Evolutionary conservation across 2,329 filamentous ascomycete genomes (phyloP).

Genomic region (Aspergillus pseudoviridinutans): DNA sequence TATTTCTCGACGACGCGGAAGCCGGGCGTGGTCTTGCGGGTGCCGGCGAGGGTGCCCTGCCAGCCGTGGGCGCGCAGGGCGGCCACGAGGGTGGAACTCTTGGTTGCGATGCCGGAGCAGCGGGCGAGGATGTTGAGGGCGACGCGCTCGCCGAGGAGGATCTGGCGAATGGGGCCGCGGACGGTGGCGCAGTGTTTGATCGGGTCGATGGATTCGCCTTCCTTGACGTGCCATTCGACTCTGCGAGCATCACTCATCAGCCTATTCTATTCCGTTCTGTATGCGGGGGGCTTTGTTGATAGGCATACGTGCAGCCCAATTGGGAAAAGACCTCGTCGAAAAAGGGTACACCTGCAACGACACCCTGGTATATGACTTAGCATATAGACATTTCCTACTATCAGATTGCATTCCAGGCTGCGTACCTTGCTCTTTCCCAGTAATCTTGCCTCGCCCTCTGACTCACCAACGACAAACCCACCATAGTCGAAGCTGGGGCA

Average conservation of each 20-base stretch:
- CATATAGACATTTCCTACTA: conserved; percentile 1
- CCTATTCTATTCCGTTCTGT: neutral
- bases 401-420: conserved; percentile 1
- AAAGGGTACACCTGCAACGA: conserved; percentile 90
- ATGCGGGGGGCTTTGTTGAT: neutral
- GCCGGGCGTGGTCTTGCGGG: conserved; percentile 92
- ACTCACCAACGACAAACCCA: conserved; percentile 83
- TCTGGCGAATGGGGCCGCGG: conserved; percentile 71
- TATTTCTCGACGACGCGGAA: conserved; percentile 98
- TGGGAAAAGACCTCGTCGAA: conserved; percentile 91
- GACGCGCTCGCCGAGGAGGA: conserved; percentile 89
- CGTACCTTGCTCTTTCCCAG: conserved; percentile 55
- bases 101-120: conserved; percentile 86
- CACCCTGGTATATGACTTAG: conserved; percentile 48
- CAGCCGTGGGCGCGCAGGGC: conserved; percentile 64
- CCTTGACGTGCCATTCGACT: conserved; percentile 81
- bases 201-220: conserved; percentile 68
- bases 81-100: conserved; percentile 44
- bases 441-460: conserved; percentile 42
- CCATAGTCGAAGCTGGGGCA: conserved; percentile 96
- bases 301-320: conserved; percentile 69
- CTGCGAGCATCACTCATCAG: conserved; percentile 25
- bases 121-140: conserved; percentile 86
- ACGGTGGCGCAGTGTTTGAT: conserved; percentile 73
- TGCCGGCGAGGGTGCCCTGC: conserved; percentile 81